Percentiles rank a stretch among this genome's conserved stretches.
phyloP scores from a whole-genome alignment of 768 basidiomycete genomes.

The Thelephora aurantiotincta region DNA sequence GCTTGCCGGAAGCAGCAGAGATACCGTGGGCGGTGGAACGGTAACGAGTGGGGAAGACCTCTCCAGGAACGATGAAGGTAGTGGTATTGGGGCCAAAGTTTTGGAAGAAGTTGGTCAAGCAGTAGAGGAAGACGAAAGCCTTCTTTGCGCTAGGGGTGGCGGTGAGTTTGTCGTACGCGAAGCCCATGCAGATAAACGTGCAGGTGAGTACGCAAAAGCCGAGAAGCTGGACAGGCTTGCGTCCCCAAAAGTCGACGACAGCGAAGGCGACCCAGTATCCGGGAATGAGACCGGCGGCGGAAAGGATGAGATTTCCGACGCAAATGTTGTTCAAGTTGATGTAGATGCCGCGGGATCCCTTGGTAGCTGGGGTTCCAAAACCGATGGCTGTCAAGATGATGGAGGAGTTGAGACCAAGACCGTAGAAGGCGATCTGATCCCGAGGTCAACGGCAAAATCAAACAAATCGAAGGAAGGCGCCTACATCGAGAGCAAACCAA shows the following conservation, averaged over 20 bases:
- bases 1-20: constrained; percentile 69
- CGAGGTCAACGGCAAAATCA: neutral
- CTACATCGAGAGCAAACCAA: constrained; percentile 81
- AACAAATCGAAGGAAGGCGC: constrained; percentile 18
- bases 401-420: constrained; percentile 72
- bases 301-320: constrained; percentile 65
- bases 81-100: constrained; percentile 79
- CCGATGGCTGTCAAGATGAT: constrained; percentile 66
- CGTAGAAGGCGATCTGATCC: constrained; percentile 71
- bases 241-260: constrained; percentile 66
- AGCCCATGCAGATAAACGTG: constrained; percentile 60
- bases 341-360: constrained; percentile 27
- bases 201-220: constrained; percentile 57
- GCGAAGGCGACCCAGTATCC: constrained; percentile 58
- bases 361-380: constrained; percentile 36
- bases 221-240: constrained; percentile 72
- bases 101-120: constrained; percentile 82
- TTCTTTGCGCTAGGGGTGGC: constrained; percentile 26
- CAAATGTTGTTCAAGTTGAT: constrained; percentile 46
- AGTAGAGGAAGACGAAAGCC: constrained; percentile 74
- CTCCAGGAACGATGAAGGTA: constrained; percentile 72
- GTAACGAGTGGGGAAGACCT: constrained; percentile 80
- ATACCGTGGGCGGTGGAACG: constrained; percentile 79
- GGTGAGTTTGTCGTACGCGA: constrained; percentile 46
- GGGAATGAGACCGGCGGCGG: constrained; percentile 69